phyloP scores from a whole-genome alignment of 2,329 filamentous ascomycete species.

The Tricladium varicosporioides region DNA sequence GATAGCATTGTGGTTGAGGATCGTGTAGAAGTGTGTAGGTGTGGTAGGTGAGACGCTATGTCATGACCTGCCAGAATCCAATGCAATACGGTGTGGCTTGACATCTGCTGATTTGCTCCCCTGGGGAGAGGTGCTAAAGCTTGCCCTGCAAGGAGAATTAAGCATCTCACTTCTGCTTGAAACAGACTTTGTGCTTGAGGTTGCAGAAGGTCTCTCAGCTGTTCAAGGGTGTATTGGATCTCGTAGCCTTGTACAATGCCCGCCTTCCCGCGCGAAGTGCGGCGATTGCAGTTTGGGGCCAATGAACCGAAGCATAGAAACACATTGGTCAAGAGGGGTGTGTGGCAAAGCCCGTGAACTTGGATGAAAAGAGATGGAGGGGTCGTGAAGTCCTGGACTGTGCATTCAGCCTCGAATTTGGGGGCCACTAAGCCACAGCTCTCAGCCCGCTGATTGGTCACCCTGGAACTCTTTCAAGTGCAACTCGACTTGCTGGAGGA shows the following conservation, averaged over 20 bases:
- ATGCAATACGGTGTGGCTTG: slow-evolving; percentile 1
- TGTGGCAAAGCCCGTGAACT: no score
- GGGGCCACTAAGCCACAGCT: neutral
- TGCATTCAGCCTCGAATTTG: neutral
- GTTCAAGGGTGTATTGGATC: neutral
- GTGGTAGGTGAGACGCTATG: neutral
- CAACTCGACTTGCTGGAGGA: neutral
- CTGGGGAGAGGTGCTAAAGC: neutral
- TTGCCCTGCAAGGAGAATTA: neutral
- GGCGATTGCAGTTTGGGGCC: no score
- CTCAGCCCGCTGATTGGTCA: neutral
- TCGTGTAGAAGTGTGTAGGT: neutral
- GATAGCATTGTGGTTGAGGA: neutral
- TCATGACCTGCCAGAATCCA: neutral
- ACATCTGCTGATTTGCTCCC: slow-evolving; percentile 1
- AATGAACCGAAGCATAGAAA: no score
- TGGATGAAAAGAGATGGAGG: neutral
- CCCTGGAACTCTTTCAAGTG: no score
- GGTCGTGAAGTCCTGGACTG: neutral
- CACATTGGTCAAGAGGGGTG: no score
- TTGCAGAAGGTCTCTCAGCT: slow-evolving; percentile 1
- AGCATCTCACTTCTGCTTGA: neutral
- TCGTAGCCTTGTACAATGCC: neutral
- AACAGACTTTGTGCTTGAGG: neutral
- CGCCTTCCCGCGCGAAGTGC: neutral